A percentile compares a stretch with the other conserved stretches of the same genome.
These are phyloP conservation scores for Sequoiadendron giganteum DNA, from an alignment of 75 land plant genomes.

Conservation along the genomic window DNA sequence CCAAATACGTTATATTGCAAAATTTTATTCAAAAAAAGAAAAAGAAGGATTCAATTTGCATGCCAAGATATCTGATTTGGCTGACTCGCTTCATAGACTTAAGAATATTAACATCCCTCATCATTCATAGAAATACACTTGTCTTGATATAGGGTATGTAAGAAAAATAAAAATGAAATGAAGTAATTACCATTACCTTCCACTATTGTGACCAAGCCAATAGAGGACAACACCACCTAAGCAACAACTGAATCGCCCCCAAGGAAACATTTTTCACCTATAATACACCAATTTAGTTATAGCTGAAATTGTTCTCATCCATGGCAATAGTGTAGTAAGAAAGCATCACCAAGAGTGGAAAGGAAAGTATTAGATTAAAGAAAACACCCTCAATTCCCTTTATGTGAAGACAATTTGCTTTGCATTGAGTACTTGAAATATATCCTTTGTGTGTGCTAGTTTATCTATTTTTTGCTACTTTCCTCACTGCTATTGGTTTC, in stretches of 20 bases:
- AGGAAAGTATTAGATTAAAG: too few relatives aligned
- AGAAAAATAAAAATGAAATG: background rate
- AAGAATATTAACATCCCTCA: slow-evolving; percentile 81
- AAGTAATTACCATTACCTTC: slow-evolving; percentile 39
- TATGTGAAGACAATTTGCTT: too few relatives aligned
- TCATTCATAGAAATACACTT: background rate
- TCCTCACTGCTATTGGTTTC: too few relatives aligned
- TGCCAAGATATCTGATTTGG: slow-evolving; percentile 86
- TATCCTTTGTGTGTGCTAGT: too few relatives aligned
- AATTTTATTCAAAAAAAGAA: background rate
- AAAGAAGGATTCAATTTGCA: background rate
- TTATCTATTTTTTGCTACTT: too few relatives aligned
- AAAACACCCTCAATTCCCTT: too few relatives aligned
- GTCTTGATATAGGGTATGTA: background rate
- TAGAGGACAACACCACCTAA: slow-evolving; percentile 88
- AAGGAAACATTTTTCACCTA: slow-evolving; percentile 62
- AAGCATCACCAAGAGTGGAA: too few relatives aligned
- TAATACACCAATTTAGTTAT: background rate
- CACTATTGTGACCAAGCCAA: slow-evolving; percentile 74
- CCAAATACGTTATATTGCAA: background rate
- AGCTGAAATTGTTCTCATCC: background rate
- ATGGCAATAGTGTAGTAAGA: background rate
- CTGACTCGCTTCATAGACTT: slow-evolving; percentile 72
- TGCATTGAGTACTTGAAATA: too few relatives aligned
- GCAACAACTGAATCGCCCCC: slow-evolving; percentile 90